phyloP scores from a whole-genome alignment of 345 rosid genomes.

The Sisymbrium irio region DNA sequence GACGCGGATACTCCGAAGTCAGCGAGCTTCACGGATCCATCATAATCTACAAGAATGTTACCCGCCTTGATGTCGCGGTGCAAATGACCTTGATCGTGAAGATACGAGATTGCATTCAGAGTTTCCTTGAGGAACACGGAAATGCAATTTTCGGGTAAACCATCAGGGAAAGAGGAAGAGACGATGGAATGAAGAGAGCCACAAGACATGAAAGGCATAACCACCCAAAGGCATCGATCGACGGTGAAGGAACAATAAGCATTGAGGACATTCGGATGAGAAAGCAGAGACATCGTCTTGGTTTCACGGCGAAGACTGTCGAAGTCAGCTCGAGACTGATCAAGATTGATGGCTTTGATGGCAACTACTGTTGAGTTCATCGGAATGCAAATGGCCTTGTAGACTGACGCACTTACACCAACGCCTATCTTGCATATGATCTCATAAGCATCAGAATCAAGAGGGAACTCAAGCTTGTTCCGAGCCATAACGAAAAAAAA shows the following conservation, averaged over 20 bases:
- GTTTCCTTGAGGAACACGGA: constrained; percentile 67
- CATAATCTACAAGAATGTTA: constrained; percentile 65
- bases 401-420: constrained; percentile 72
- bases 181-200: constrained; percentile 84
- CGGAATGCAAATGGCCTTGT: constrained; percentile 73
- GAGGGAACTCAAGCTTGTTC: constrained; percentile 52
- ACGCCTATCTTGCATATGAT: constrained; percentile 66
- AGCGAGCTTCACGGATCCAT: constrained; percentile 71
- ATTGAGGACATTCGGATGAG: constrained; percentile 76
- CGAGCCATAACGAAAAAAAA: constrained; percentile 25
- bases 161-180: constrained; percentile 60
- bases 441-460: constrained; percentile 57
- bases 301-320: constrained; percentile 66
- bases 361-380: constrained; percentile 59
- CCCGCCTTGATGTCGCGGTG: constrained; percentile 84
- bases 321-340: constrained; percentile 57
- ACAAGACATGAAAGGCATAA: constrained; percentile 92
- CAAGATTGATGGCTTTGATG: constrained; percentile 82
- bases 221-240: constrained; percentile 78
- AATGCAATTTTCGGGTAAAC: constrained; percentile 73
- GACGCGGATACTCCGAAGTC: constrained; percentile 91
- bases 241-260: constrained; percentile 85
- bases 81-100: constrained; percentile 76
- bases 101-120: constrained; percentile 61
- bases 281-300: constrained; percentile 77